Percentiles rank a stretch among this genome's conserved stretches.
These are phyloP conservation scores for Fusarium nygamai DNA, from an alignment of 2,329 filamentous ascomycete species.

Conservation along the genomic window DNA sequence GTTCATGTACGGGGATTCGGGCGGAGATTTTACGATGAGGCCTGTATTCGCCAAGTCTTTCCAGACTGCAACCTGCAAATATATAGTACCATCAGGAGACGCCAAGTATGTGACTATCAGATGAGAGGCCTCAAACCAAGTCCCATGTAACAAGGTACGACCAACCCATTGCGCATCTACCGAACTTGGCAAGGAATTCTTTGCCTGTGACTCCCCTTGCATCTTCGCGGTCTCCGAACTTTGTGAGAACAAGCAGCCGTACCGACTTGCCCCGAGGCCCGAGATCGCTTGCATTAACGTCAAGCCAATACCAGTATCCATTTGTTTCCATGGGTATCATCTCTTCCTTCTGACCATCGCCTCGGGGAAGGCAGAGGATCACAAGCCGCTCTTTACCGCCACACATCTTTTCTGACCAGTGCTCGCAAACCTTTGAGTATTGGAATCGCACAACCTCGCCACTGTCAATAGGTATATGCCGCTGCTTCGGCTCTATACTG, in stretches of 20 bases:
- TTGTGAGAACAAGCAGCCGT: slow-evolving; percentile 69
- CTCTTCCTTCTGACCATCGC: slow-evolving; percentile 74
- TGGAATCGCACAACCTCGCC: slow-evolving; percentile 75
- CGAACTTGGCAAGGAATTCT: slow-evolving; percentile 57
- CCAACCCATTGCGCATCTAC: slow-evolving; percentile 57
- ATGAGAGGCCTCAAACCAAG: slow-evolving; percentile 50
- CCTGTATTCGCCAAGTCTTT: slow-evolving; percentile 3
- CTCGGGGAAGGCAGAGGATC: slow-evolving; percentile 72
- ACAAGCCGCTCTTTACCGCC: slow-evolving; percentile 76
- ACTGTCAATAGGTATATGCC: slow-evolving; percentile 68
- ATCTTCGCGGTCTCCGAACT: slow-evolving; percentile 58
- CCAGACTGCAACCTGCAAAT: not conserved
- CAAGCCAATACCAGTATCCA: slow-evolving; percentile 82
- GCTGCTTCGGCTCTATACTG: slow-evolving; percentile 65
- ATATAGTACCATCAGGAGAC: not conserved
- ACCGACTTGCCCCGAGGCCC: slow-evolving; percentile 76
- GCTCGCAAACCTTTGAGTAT: slow-evolving; percentile 80
- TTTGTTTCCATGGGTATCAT: slow-evolving; percentile 79
- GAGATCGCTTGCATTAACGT: slow-evolving; percentile 73
- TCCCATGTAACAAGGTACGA: slow-evolving; percentile 60
- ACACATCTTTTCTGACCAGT: slow-evolving; percentile 80
- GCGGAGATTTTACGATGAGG: slow-evolving; percentile 8
- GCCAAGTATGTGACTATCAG: slow-evolving; percentile 15
- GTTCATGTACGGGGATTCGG: slow-evolving; percentile 22
- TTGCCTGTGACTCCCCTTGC: slow-evolving; percentile 60